Evolutionary conservation across 176 grass and related monocot species (phyloP).

Genomic region (Oryza meyeriana): DNA sequence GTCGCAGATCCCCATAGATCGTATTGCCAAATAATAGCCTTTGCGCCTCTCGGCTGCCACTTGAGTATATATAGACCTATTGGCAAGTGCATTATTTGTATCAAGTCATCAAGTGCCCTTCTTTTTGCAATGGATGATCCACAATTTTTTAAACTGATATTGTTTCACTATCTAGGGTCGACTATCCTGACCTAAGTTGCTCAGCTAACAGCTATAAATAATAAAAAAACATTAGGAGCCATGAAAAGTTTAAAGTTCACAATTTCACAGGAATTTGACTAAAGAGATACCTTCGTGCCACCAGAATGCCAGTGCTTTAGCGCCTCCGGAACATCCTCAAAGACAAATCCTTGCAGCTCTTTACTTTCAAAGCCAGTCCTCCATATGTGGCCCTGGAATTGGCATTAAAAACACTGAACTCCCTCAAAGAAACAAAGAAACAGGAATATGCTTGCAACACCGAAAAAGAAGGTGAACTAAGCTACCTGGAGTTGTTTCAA

Average conservation of each 20-base stretch:
- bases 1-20: constrained; percentile 66
- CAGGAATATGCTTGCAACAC: constrained; percentile 17
- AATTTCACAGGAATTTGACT: not conserved
- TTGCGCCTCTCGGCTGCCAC: constrained; percentile 94
- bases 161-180: not conserved
- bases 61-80: constrained; percentile 98
- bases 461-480: constrained; percentile 18
- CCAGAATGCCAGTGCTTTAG: constrained; percentile 81
- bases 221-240: not conserved
- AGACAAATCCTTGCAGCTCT: constrained; percentile 83
- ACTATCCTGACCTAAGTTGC: not conserved
- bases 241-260: not conserved
- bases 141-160: not conserved
- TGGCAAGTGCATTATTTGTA: constrained; percentile 27
- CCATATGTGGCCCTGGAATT: constrained; percentile 96
- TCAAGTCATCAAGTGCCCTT: constrained; percentile 5
- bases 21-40: constrained; percentile 93
- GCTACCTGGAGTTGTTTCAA: constrained; percentile 98
- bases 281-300: constrained; percentile 62
- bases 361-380: constrained; percentile 84
- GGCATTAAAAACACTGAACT: constrained; percentile 13
- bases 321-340: constrained; percentile 82
- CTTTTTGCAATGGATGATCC: not conserved
- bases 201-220: not conserved
- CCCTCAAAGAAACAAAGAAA: not conserved